A percentile compares a stretch with the other conserved stretches of the same genome.
Evolutionary conservation across 805 yeast genomes (phyloP).

Genomic region (Kazachstania bromeliacearum): DNA sequence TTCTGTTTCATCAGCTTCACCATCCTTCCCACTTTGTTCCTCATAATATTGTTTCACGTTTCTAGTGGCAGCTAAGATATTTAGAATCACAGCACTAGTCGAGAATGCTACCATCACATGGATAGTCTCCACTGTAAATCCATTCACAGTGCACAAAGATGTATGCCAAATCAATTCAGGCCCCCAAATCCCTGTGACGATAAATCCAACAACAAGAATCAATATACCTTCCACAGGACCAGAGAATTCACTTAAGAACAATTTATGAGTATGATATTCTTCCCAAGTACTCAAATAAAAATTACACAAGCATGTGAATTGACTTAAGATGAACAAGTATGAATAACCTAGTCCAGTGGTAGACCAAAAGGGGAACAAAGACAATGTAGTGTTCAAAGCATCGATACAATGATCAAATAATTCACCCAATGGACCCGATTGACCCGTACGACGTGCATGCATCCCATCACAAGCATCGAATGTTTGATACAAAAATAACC

Average conservation of each 20-base stretch:
- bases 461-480: slow-evolving; percentile 95
- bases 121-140: slow-evolving; percentile 32
- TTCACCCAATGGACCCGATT: slow-evolving; percentile 90
- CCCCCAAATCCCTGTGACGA: slow-evolving; percentile 60
- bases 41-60: slow-evolving; percentile 46
- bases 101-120: slow-evolving; percentile 51
- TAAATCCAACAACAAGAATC: slow-evolving; percentile 45
- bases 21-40: slow-evolving; percentile 20
- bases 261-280: slow-evolving; percentile 81
- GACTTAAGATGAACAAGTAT: slow-evolving; percentile 49
- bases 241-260: slow-evolving; percentile 69
- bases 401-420: slow-evolving; percentile 85
- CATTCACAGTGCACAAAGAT: slow-evolving; percentile 27
- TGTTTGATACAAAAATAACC: slow-evolving; percentile 84
- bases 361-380: slow-evolving; percentile 63
- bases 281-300: slow-evolving; percentile 94
- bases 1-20: slow-evolving; percentile 13
- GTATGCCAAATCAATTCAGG: slow-evolving; percentile 54
- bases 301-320: slow-evolving; percentile 61
- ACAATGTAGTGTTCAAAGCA: slow-evolving; percentile 71
- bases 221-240: slow-evolving; percentile 96
- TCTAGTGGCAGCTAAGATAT: slow-evolving; percentile 57
- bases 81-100: slow-evolving; percentile 48
- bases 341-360: slow-evolving; percentile 69
- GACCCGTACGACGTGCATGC: slow-evolving; percentile 95